Evolutionary conservation across 1,284 basidiomycete species (phyloP).

Genomic region (Rhodotorula glutinis): DNA sequence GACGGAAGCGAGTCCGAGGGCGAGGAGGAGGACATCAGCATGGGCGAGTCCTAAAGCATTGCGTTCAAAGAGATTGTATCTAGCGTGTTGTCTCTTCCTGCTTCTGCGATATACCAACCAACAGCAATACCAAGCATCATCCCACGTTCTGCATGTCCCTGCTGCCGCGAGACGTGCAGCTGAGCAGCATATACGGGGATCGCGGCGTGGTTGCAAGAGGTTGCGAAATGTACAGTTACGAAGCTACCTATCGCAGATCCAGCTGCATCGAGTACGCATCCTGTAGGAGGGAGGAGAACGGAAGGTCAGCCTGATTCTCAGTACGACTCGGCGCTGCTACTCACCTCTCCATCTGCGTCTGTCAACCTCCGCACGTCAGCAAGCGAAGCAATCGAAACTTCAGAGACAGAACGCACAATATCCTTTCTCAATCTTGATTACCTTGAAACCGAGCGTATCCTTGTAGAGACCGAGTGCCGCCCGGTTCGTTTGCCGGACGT

Average conservation of each 20-base stretch:
- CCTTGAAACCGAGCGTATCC: conserved; percentile 75
- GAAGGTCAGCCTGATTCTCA: neutral
- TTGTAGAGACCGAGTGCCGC: conserved; percentile 78
- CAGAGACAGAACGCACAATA: conserved; percentile 56
- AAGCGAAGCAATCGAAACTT: too few relatives aligned
- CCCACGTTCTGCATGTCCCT: too few relatives aligned
- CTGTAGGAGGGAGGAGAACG: neutral
- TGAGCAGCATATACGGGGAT: too few relatives aligned
- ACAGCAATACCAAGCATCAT: neutral
- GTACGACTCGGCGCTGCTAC: conserved; percentile 44
- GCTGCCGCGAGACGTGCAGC: too few relatives aligned
- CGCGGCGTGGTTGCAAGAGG: too few relatives aligned
- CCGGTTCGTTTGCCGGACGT: conserved; percentile 82
- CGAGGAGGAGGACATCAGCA: conserved; percentile 29
- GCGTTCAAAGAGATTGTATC: too few relatives aligned
- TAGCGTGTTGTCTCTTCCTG: too few relatives aligned
- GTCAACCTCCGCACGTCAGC: conserved; percentile 9
- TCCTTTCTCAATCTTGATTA: conserved; percentile 68
- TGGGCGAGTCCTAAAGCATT: neutral
- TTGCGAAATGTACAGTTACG: neutral
- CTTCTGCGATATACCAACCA: neutral
- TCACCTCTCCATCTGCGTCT: conserved; percentile 53
- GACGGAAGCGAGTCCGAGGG: conserved; percentile 6
- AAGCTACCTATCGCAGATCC: neutral
- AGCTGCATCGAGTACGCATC: conserved; percentile 36